Percentiles rank a stretch among this genome's conserved stretches.
Conservation (phyloP, 2,329 filamentous ascomycete genomes). For the Beauveria asiatica region DNA sequence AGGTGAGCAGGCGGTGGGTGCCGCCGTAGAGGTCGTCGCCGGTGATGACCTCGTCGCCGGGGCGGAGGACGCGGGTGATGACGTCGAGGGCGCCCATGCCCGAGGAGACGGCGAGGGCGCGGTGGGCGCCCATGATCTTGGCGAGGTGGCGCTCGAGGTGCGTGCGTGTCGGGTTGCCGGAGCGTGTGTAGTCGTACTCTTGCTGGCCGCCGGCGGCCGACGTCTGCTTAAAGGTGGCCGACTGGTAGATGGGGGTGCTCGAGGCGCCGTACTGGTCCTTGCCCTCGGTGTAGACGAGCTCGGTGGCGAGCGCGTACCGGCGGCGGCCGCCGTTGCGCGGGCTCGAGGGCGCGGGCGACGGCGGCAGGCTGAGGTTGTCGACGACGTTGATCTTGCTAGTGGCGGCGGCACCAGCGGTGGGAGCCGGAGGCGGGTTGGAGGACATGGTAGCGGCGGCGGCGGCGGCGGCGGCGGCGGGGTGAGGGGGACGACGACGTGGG, state of each 20-base stretch:
- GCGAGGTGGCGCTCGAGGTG: slow-evolving; percentile 94
- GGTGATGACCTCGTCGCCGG: slow-evolving; percentile 93
- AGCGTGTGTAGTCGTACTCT: slow-evolving; percentile 98
- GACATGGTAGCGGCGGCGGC: slow-evolving; percentile 26
- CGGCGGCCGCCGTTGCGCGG: slow-evolving; percentile 72
- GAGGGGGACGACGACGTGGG: neutral
- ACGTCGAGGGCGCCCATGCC: slow-evolving; percentile 98
- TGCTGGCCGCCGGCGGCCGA: slow-evolving; percentile 67
- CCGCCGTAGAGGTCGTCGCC: slow-evolving; percentile 96
- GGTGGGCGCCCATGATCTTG: slow-evolving; percentile 95
- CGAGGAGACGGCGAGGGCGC: slow-evolving; percentile 86
- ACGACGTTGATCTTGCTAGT: slow-evolving; percentile 66
- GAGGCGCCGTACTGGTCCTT: slow-evolving; percentile 96
- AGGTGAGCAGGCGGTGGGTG: slow-evolving; percentile 87
- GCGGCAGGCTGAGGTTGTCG: slow-evolving; percentile 73
- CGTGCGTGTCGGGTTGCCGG: slow-evolving; percentile 90
- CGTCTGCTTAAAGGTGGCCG: slow-evolving; percentile 93
- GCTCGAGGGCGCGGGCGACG: slow-evolving; percentile 87
- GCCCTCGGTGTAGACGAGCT: slow-evolving; percentile 91
- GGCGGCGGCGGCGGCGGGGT: slow-evolving; percentile 21
- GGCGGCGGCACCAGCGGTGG: slow-evolving; percentile 28
- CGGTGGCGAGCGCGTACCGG: slow-evolving; percentile 88
- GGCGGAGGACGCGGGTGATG: slow-evolving; percentile 80
- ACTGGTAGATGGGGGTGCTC: slow-evolving; percentile 96
- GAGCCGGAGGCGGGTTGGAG: slow-evolving; percentile 7